Base-by-base conservation (phyloP, 169 alveolate species). In the Eimeria necatrix region DNA sequence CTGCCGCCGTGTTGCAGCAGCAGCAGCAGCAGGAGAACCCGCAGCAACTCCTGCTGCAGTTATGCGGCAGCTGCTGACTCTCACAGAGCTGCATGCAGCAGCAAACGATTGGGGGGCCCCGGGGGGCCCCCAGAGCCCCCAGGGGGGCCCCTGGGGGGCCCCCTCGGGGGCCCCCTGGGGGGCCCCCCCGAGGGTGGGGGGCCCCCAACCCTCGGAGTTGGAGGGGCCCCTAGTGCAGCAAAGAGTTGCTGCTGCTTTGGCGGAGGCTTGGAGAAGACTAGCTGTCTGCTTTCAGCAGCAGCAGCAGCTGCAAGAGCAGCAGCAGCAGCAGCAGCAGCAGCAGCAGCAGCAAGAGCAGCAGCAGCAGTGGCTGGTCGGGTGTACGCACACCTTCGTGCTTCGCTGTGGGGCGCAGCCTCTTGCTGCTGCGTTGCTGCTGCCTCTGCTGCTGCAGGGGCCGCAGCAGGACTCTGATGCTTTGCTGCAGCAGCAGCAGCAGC, bases 391-490 rank as follows among this genome's bases (percentile, higher is more conserved):
- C 53, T 71, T 71, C 22, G 81, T 71, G 4, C 49, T 71, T 20
- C 81, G 81, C 9, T 71, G 81, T 32, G 81, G 81, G 18, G 81
- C 81, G 4, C 4, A n/a, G 81, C 81, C 81, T 5, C 81, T 71
- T 71, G 81, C 51, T 32, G 46, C 81, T 32, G 81, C 81, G 14
- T 71, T 71, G 81, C 81, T 71, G 81, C 81, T 71, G 46, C 81
- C 41, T 20, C 81, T 71, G 53, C 51, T 71, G 81, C 51, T 71
- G 22, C 53, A 7, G 81, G 49, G 49, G 6, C 81, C 81, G 51
- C 81, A 26, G 22, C 10, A 12, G 49, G 81, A 8, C 16, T 32
- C 81, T 32, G 51, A 71, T 12, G 49, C 16, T 32, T 5, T 12
- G 81, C 51, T 32, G 46, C 81, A 32, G 16, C 53, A 9, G 51